These are phyloP conservation scores for Galeopsis tetrahit DNA, from an alignment of 257 asterid species.

Conservation along the genomic window DNA sequence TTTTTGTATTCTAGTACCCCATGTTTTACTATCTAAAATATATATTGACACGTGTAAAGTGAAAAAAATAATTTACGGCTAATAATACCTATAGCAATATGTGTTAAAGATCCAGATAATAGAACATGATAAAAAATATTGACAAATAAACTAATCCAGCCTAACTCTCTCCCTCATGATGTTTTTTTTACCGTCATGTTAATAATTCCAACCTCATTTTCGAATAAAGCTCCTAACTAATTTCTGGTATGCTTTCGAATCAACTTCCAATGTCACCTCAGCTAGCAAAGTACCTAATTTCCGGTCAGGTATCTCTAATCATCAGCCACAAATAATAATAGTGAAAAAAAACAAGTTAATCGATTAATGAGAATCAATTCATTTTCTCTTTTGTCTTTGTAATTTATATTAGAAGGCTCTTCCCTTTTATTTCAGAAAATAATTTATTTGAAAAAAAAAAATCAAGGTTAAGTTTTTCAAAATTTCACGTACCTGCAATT, in stretches of 20 bases:
- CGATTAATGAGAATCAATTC: neutral
- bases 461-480: neutral
- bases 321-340: constrained; percentile 9
- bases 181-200: neutral
- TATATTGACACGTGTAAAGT: no score
- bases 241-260: constrained; percentile 31
- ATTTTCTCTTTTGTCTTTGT: neutral
- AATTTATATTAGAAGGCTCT: neutral
- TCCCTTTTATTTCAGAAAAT: neutral
- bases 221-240: constrained; percentile 23
- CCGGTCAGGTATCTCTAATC: constrained; percentile 23
- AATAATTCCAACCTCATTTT: constrained; percentile 17
- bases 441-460: neutral
- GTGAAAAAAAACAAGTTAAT: neutral
- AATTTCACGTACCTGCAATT: neutral
- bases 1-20: no score
- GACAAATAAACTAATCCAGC: no score
- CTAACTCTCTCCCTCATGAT: no score
- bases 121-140: no score
- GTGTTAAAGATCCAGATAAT: no score
- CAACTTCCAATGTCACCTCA: constrained; percentile 11
- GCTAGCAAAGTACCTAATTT: constrained; percentile 27
- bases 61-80: no score
- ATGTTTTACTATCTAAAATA: no score
- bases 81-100: no score